A percentile compares a stretch with the other conserved stretches of the same genome.
phyloP scores from a whole-genome alignment of 805 yeast genomes.

The Ogataea naganishii region DNA sequence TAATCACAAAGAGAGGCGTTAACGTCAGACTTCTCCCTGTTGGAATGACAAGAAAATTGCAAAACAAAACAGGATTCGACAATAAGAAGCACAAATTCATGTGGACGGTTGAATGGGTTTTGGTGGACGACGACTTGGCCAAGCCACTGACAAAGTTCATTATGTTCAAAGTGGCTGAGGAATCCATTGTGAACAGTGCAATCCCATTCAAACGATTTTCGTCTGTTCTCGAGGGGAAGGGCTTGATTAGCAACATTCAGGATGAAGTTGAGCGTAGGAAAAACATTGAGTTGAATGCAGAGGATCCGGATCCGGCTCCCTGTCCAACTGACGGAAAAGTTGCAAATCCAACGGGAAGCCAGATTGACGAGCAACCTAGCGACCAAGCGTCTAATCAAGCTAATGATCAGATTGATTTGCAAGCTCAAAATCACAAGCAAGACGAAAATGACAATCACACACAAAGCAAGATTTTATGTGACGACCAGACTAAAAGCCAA shows the following conservation, averaged over 20 bases:
- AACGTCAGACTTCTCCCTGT: constrained; percentile 51
- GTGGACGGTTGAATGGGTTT: constrained; percentile 77
- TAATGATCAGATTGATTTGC: too few species aligned
- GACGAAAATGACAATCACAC: too few species aligned
- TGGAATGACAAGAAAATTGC: constrained; percentile 62
- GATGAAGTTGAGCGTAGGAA: not conserved
- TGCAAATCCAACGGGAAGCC: too few species aligned
- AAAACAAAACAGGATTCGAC: constrained; percentile 67
- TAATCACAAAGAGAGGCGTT: constrained; percentile 53
- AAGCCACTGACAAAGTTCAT: constrained; percentile 9
- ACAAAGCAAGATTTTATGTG: too few species aligned
- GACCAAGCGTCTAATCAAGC: too few species aligned
- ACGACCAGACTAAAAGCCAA: too few species aligned
- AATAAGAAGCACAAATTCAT: constrained; percentile 47
- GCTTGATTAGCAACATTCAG: constrained; percentile 11
- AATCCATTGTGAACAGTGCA: constrained; percentile 23
- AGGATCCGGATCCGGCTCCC: too few species aligned
- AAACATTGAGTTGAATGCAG: not conserved
- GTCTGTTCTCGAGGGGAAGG: constrained; percentile 26
- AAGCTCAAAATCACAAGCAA: too few species aligned
- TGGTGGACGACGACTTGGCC: constrained; percentile 23
- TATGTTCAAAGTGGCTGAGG: constrained; percentile 36
- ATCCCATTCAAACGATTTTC: constrained; percentile 31
- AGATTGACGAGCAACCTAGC: too few species aligned
- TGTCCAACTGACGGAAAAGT: too few species aligned